These are phyloP conservation scores for Apiospora saccharicola DNA, from an alignment of 2,329 filamentous ascomycete species.

Conservation along the genomic window DNA sequence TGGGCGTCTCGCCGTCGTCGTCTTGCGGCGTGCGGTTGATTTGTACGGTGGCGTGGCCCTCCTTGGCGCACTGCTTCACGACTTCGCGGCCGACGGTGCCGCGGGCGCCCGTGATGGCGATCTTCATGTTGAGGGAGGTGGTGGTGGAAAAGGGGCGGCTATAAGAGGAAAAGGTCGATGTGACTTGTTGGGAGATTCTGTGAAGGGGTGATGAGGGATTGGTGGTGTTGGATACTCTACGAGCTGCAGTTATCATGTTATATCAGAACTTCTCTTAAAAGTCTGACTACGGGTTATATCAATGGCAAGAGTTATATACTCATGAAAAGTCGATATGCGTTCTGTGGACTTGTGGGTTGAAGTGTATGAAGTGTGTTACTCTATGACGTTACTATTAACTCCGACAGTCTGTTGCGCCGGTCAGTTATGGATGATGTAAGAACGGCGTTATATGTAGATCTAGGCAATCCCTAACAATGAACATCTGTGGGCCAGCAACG, in stretches of 20 bases:
- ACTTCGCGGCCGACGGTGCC: conserved; percentile 41
- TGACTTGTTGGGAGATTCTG: neutral
- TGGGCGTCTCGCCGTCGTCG: conserved; percentile 38
- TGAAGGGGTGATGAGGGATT: neutral
- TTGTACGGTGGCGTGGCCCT: conserved; percentile 44
- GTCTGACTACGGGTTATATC: neutral
- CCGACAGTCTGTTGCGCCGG: neutral
- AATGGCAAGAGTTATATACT: neutral
- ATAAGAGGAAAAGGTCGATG: neutral
- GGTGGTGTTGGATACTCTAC: neutral
- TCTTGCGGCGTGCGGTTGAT: conserved; percentile 43
- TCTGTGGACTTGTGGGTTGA: conserved; percentile 7
- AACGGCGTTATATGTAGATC: neutral
- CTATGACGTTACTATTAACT: neutral
- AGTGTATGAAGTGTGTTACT: neutral
- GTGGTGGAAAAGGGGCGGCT: neutral
- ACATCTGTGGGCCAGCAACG: neutral
- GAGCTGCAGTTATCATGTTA: neutral
- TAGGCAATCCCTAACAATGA: neutral
- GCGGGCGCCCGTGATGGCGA: conserved; percentile 49
- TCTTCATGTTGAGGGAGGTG: conserved; percentile 42
- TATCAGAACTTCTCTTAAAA: neutral
- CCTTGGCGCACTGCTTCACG: conserved; percentile 42
- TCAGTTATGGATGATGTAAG: neutral
- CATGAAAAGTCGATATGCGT: neutral